Evolutionary conservation across 208 protist species (phyloP), one percentile per base, ranked within the genome.

Genomic region (Herpetomonas tarakana): DNA sequence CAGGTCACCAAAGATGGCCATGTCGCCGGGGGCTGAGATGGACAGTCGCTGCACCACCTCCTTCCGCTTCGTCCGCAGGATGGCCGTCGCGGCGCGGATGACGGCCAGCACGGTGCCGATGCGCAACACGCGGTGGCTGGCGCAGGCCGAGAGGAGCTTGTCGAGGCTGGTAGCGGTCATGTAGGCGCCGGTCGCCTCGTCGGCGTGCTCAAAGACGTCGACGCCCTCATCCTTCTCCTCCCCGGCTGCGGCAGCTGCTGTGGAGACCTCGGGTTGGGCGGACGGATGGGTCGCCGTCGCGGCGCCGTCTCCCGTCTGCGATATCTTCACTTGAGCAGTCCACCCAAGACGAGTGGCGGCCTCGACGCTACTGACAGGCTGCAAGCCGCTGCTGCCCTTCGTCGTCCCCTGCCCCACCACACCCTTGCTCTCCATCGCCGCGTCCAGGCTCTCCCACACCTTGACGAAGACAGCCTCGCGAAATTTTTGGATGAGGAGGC

Each of bases 1-100:
- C 18, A 95, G 53, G 65, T 97, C 91, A 28, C 91, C 91, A 35
- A 95, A 83, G n/a, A 97, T 70, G 47, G 92, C 66, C 38, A 92
- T 59, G 24, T 83, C 76, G 22, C 78, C 78, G 16, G 54, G 75
- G 6, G 71, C 50, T 0, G 88, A 78, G 2, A 83, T 82, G 38
- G 62, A 53, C 30, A 89, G 58, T 66, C 75, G 76, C 62, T 81
- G 71, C 39, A 92, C 79, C 16, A 93, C 58, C 21, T 54, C 14
- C 45, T 26, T 47, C 28, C 52, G 60, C 21, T 57, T 66, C 55
- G 62, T 38, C 24, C 35, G 41, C 25, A 93, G 69, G 54, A 91
- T 62, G n/a, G 39, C 45, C 24, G 72, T 79, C 47, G 87, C 83
- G n/a, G 66, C 68, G 0, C 62, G 60, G 29, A 90, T 65, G 19